Evolutionary conservation across 139 green algal genomes (phyloP).

Genomic region (Zygnema cylindricum): DNA sequence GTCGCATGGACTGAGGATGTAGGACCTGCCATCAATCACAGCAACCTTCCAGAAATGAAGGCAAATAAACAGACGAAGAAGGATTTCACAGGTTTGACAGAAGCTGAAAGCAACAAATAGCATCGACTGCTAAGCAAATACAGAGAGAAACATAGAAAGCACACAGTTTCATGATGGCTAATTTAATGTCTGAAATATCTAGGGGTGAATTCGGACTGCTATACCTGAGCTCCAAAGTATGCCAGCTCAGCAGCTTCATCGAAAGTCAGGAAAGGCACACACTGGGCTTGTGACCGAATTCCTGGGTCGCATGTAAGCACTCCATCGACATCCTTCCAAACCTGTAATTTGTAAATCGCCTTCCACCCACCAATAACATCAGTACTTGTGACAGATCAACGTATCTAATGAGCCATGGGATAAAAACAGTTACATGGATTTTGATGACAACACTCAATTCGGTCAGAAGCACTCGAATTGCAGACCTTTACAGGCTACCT

Average conservation of each 20-base stretch:
- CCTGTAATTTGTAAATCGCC: slow-evolving; percentile 61
- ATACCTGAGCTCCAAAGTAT: slow-evolving; percentile 88
- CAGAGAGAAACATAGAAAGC: no score
- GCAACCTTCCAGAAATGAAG: neutral
- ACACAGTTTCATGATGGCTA: no score
- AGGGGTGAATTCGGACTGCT: no score
- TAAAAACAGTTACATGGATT: no score
- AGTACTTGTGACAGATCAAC: neutral
- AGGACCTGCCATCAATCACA: slow-evolving; percentile 73
- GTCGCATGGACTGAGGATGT: slow-evolving; percentile 95
- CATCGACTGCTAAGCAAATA: no score
- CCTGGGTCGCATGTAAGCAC: slow-evolving; percentile 93
- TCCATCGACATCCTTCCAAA: slow-evolving; percentile 99
- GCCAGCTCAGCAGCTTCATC: slow-evolving; percentile 98
- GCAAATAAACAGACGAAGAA: neutral
- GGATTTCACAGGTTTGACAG: no score
- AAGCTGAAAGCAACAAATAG: no score
- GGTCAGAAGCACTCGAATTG: no score
- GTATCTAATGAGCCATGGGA: neutral
- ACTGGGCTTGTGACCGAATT: slow-evolving; percentile 76
- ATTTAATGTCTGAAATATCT: no score
- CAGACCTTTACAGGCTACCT: no score
- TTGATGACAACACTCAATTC: no score
- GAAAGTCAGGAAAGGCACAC: slow-evolving; percentile 91
- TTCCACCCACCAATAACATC: slow-evolving; percentile 26